phyloP scores from a whole-genome alignment of 2,329 filamentous ascomycete species.

The Colletotrichum lupini region DNA sequence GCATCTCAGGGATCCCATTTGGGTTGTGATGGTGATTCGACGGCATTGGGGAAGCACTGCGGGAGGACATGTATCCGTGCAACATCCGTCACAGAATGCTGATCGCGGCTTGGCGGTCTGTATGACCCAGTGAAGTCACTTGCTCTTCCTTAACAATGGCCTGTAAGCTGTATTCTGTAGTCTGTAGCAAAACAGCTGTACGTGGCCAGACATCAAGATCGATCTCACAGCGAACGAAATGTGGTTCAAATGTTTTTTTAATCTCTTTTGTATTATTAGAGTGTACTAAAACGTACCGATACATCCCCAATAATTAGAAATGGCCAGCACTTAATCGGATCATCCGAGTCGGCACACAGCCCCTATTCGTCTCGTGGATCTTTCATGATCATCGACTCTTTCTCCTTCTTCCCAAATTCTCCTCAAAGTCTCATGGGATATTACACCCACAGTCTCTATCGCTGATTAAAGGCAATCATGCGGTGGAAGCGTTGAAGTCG shows the following conservation, averaged over 20 bases:
- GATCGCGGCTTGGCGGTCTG: neutral
- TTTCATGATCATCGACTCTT: conserved; percentile 18
- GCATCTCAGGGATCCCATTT: too few relatives aligned
- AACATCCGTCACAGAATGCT: neutral
- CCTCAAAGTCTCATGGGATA: neutral
- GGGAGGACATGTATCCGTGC: neutral
- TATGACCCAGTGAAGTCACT: too few relatives aligned
- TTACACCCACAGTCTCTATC: neutral
- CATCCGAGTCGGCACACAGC: conserved; percentile 34
- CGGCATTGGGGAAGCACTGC: too few relatives aligned
- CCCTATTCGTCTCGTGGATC: conserved; percentile 14
- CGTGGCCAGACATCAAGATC: too few relatives aligned
- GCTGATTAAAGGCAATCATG: conserved; percentile 2
- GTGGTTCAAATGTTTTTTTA: neutral
- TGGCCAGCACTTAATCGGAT: conserved; percentile 33
- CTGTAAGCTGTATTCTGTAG: too few relatives aligned
- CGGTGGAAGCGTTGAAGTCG: conserved; percentile 32
- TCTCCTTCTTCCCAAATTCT: neutral
- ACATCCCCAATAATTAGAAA: conserved; percentile 29
- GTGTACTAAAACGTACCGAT: conserved; percentile 14
- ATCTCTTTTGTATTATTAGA: conserved; percentile 20
- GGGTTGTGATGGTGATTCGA: neutral
- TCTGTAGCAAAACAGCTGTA: neutral
- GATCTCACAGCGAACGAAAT: neutral
- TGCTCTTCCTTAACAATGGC: too few relatives aligned